Evolutionary conservation across 495 filamentous ascomycete species (phyloP).

Genomic region (Penicillium waksmanii): DNA sequence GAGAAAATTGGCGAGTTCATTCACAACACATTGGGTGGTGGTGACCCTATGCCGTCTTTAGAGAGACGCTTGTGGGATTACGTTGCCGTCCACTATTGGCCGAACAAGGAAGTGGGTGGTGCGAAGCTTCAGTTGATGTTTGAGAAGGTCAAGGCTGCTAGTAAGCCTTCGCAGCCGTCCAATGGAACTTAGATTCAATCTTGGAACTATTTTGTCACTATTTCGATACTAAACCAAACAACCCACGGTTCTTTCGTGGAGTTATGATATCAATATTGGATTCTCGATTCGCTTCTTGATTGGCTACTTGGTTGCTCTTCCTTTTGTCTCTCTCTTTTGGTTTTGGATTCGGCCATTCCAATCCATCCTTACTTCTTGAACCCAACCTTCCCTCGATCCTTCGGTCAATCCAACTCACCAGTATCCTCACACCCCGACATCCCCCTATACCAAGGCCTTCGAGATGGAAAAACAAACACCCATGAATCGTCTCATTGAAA

Average conservation of each 20-base stretch:
- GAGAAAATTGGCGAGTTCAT: constrained; percentile 56
- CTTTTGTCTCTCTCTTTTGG: neutral
- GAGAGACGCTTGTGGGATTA: constrained; percentile 54
- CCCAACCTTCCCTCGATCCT: neutral
- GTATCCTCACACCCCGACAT: neutral
- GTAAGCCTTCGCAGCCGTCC: constrained; percentile 33
- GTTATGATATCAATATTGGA: constrained; percentile 21
- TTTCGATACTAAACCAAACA: neutral
- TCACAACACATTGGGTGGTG: constrained; percentile 36
- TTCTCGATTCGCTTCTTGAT: constrained; percentile 11
- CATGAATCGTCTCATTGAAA: constrained; percentile 20
- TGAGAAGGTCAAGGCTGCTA: constrained; percentile 44
- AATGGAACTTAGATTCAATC: constrained; percentile 30
- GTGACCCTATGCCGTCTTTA: constrained; percentile 40
- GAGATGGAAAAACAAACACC: constrained; percentile 12
- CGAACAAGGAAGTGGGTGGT: constrained; percentile 51
- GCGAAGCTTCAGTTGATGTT: constrained; percentile 54
- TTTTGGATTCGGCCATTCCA: neutral
- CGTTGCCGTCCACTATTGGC: constrained; percentile 53
- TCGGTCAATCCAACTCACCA: neutral
- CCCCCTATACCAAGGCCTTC: neutral
- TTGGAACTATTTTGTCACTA: neutral
- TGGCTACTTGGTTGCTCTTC: constrained; percentile 6
- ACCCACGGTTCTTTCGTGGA: constrained; percentile 14
- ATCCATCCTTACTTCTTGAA: neutral